Percentiles rank a stretch among this genome's conserved stretches.
Evolutionary conservation across 352 stramenopile genomes (phyloP).

Genomic region (Elongisporangium prolatum): DNA sequence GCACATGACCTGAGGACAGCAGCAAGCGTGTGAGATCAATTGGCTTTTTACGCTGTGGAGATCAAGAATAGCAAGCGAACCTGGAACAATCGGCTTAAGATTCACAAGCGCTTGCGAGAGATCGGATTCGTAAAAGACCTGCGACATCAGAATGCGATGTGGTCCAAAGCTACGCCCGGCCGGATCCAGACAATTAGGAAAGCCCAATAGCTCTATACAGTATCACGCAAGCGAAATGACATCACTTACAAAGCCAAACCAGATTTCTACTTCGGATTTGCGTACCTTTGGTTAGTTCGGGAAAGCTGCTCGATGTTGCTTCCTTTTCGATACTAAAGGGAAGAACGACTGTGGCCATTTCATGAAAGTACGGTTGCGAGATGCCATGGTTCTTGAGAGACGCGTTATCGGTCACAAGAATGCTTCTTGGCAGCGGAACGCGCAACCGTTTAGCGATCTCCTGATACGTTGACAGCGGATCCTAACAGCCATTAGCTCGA

Average conservation of each 20-base stretch:
- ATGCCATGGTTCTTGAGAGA: not conserved
- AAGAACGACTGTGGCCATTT: not conserved
- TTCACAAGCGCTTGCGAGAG: constrained; percentile 88
- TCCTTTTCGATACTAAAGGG: not conserved
- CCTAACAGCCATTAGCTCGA: not conserved
- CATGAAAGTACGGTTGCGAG: not conserved
- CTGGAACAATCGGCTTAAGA: constrained; percentile 91
- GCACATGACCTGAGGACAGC: constrained; percentile 71
- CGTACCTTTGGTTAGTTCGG: not conserved
- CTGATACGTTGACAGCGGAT: not conserved
- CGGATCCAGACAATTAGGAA: constrained; percentile 28
- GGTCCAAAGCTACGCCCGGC: constrained; percentile 35
- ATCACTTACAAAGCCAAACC: too few species aligned
- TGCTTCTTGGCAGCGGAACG: not conserved
- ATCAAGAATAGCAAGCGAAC: constrained; percentile 9
- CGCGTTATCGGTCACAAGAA: not conserved
- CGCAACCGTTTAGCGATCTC: not conserved
- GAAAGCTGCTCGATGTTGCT: not conserved
- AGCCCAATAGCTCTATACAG: constrained; percentile 28
- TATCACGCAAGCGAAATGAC: too few species aligned
- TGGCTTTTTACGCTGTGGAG: not conserved
- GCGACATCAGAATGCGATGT: constrained; percentile 29
- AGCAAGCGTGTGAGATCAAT: not conserved
- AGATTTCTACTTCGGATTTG: not conserved
- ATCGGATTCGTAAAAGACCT: constrained; percentile 59